Conservation (phyloP, 495 filamentous ascomycete species). For the Hypoxylon cercidicola region DNA sequence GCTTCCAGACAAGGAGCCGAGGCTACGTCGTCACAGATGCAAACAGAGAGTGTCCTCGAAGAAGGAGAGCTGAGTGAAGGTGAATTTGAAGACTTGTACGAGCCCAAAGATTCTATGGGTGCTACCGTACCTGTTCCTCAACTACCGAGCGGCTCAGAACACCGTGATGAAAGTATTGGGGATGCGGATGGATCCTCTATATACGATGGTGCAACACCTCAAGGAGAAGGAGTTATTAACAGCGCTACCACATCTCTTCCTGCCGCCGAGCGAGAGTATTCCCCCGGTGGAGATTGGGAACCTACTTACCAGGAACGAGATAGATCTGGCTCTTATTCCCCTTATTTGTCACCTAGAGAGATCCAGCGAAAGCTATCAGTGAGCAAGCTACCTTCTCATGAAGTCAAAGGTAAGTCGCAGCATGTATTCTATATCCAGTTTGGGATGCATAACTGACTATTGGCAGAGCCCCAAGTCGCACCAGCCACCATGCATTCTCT, state of each 20-base stretch:
- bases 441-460: constrained; percentile 26
- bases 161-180: constrained; percentile 33
- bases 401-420: constrained; percentile 34
- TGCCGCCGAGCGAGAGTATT: constrained; percentile 36
- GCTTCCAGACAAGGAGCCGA: background rate
- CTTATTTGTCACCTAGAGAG: constrained; percentile 59
- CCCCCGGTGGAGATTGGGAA: constrained; percentile 44
- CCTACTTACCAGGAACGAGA: constrained; percentile 47
- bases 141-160: constrained; percentile 18
- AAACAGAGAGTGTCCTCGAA: constrained; percentile 56
- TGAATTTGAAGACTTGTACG: constrained; percentile 63
- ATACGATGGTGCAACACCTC: constrained; percentile 42
- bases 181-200: constrained; percentile 46
- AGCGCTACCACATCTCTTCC: constrained; percentile 31
- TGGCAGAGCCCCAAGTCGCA: constrained; percentile 5
- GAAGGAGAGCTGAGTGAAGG: constrained; percentile 81
- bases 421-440: background rate
- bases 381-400: constrained; percentile 33
- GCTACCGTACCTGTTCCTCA: constrained; percentile 25
- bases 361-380: constrained; percentile 47
- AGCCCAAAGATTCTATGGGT: constrained; percentile 41
- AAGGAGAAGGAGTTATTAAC: constrained; percentile 28
- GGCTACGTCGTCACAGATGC: constrained; percentile 4
- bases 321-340: constrained; percentile 63
- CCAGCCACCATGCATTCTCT: constrained; percentile 21